Base-by-base conservation (phyloP, 208 protist genomes). In the Trypanosoma rangeli region DNA sequence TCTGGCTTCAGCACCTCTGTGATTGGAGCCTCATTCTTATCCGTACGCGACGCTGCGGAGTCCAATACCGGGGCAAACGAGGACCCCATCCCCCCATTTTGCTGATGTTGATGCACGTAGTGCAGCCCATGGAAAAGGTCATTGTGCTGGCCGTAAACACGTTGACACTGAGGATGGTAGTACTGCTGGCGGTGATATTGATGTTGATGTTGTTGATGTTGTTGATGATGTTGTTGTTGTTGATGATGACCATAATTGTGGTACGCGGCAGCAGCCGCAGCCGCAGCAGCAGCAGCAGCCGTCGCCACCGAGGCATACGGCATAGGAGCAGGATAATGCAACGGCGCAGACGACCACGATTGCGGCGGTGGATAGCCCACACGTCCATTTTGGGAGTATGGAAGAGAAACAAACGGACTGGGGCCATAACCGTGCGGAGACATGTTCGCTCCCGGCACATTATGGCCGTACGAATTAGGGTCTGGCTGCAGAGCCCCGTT, bases 61-160 rank as follows among this genome's bases (percentile, higher is more conserved):
- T 31, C n/a, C 9, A 0, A 49, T 49, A 28, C 39, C 20, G 22
- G 18, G 42, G 55, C 16, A 15, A 35, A 8, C 20, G 55, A 35
- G 28, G 33, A n/a, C 1, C 9, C 55, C 46, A 50, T 68, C 62
- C 26, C 52, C 52, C 2, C 37, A 31, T 33, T 39, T 42, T 63
- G 48, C 31, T 61, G 48, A 49, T 58, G 58, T 26, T 69, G 73
- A 42, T 76, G 73, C n/a, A 53, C 69, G 20, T 64, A 46, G 28
- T 78, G 70, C 13, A 57, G 79, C 0, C 70, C 64, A 12, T 61
- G 49, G 28, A 53, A 33, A n/a, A 50, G 42, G 10, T 62, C n/a
- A 5, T 62, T 63, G 18, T 81, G 76, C 49, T 76, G 76, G 37
- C 55, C 62, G 20, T 76, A 55, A 13, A 71, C 50, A 64, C 66